A percentile compares a stretch with the other conserved stretches of the same genome.
Conservation (phyloP, 2,329 filamentous ascomycete genomes). For the Nothopassalora personata region DNA sequence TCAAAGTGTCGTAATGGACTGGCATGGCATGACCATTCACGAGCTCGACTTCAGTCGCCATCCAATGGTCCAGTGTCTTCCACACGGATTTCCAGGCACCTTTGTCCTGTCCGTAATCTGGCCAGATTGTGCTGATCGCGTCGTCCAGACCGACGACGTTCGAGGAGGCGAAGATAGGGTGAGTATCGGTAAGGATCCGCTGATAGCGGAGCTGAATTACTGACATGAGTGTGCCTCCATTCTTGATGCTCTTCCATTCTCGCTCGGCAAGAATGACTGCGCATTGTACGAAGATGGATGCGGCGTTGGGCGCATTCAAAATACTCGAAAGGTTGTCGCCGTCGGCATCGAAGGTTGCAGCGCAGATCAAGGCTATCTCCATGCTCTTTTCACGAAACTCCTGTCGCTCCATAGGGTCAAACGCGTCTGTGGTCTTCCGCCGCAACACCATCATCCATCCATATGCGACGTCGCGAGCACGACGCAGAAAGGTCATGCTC, state of each 20-base stretch:
- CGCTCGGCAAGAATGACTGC: constrained; percentile 18
- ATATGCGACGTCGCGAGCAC: constrained; percentile 41
- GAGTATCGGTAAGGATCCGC: too few relatives aligned
- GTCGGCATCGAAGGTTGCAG: constrained; percentile 41
- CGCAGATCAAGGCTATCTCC: constrained; percentile 54
- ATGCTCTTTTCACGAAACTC: constrained; percentile 34
- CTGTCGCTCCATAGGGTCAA: too few relatives aligned
- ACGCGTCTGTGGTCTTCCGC: constrained; percentile 36
- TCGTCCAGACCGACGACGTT: too few relatives aligned
- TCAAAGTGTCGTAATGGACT: constrained; percentile 43
- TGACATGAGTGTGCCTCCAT: too few relatives aligned
- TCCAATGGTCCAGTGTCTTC: constrained; percentile 12
- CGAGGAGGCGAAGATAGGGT: too few relatives aligned
- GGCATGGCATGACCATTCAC: constrained; percentile 19
- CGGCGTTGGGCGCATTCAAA: constrained; percentile 11
- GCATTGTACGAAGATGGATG: constrained; percentile 17
- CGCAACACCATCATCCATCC: constrained; percentile 49
- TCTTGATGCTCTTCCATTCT: constrained; percentile 4
- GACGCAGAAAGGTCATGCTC: constrained; percentile 30
- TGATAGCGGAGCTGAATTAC: too few relatives aligned
- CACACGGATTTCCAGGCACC: too few relatives aligned
- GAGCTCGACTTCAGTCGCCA: constrained; percentile 23
- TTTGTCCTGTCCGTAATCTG: constrained; percentile 10
- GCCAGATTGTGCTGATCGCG: too few relatives aligned
- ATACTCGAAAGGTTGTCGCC: constrained; percentile 15